Evolutionary conservation across 148 eudicot genomes (phyloP).

Genomic region (Rhododendron molle): DNA sequence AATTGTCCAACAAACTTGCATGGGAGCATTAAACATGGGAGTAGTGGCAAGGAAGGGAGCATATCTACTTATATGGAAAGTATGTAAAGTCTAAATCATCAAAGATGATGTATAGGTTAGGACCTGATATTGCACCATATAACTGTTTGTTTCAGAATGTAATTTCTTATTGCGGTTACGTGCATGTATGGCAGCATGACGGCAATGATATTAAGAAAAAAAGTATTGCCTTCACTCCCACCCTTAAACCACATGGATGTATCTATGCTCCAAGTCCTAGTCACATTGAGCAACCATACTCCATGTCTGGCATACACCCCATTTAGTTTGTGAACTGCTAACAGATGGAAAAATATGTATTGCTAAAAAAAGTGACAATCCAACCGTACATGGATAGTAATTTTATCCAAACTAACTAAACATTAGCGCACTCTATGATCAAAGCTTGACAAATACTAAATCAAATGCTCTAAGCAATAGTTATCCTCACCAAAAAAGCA

Average conservation of each 20-base stretch:
- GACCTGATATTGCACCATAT: not conserved
- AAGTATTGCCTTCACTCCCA: not conserved
- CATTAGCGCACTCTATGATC: not conserved
- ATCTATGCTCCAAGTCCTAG: not conserved
- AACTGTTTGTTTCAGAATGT: not conserved
- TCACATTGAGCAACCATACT: not conserved
- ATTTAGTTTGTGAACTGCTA: not conserved
- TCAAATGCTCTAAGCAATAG: not conserved
- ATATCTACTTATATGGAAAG: not conserved
- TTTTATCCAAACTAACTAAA: not conserved
- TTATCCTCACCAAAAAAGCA: slow-evolving; percentile 60
- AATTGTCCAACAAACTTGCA: not conserved
- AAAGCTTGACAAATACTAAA: not conserved
- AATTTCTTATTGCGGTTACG: too few relatives aligned
- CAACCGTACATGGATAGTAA: not conserved
- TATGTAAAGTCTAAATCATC: not conserved
- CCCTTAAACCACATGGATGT: not conserved
- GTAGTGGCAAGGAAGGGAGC: not conserved
- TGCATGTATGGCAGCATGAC: not conserved
- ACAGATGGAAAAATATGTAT: not conserved
- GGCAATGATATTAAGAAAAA: not conserved
- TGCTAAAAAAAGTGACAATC: not conserved
- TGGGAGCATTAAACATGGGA: not conserved
- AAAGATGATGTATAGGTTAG: not conserved
- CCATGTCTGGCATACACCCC: not conserved